phyloP scores from a whole-genome alignment of 306 rosid species.

The Spatholobus suberectus region DNA sequence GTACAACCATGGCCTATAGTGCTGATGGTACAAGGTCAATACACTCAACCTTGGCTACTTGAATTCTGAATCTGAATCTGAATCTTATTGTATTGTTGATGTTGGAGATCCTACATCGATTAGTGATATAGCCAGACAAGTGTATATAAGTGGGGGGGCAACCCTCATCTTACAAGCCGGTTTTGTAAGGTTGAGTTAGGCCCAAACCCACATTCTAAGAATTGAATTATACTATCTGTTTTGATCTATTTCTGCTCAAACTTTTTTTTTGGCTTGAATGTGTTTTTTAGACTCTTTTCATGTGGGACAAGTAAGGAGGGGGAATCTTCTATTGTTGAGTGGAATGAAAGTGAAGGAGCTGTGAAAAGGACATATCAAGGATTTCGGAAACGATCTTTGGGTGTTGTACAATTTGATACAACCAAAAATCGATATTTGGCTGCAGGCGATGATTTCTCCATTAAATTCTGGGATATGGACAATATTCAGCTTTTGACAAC shows the following conservation, averaged over 20 bases:
- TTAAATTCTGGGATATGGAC: slow-evolving; percentile 99
- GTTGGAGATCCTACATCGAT: too few relatives aligned
- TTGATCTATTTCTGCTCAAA: slow-evolving; percentile 15
- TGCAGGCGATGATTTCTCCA: slow-evolving; percentile 96
- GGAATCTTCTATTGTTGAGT: slow-evolving; percentile 91
- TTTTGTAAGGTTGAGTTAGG: too few relatives aligned
- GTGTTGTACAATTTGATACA: slow-evolving; percentile 93
- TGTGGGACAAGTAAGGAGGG: slow-evolving; percentile 97
- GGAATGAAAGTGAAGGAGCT: slow-evolving; percentile 99
- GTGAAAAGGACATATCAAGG: slow-evolving; percentile 93
- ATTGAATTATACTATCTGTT: slow-evolving; percentile 5
- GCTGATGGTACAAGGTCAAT: slow-evolving; percentile 94
- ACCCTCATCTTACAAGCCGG: too few relatives aligned
- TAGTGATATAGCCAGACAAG: too few relatives aligned
- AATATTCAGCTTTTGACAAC: slow-evolving; percentile 83
- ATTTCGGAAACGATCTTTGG: slow-evolving; percentile 80
- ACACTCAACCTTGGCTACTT: slow-evolving; percentile 38
- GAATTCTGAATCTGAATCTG: slow-evolving; percentile 34
- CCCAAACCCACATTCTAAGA: too few relatives aligned
- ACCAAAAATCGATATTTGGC: slow-evolving; percentile 90
- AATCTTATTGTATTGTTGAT: slow-evolving; percentile 20
- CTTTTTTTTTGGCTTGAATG: not conserved
- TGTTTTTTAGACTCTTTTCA: slow-evolving; percentile 78
- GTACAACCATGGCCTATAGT: slow-evolving; percentile 98
- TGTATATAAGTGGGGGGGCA: too few relatives aligned